phyloP scores from a whole-genome alignment of 805 yeast species.

The Cyberlindnera mycetangii region DNA sequence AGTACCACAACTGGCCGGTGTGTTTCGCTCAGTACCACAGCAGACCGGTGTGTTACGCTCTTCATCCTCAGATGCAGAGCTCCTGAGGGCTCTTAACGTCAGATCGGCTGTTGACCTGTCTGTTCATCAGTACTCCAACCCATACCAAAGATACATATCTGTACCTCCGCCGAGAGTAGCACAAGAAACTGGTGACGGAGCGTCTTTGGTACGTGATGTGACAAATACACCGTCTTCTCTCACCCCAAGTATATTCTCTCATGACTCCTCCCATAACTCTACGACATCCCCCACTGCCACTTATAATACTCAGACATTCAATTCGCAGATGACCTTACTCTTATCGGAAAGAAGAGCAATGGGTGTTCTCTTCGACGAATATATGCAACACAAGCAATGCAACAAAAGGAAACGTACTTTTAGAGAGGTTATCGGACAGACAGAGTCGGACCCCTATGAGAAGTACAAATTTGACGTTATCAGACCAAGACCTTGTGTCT shows the following conservation, averaged over 20 bases:
- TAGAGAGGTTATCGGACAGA: constrained; percentile 12
- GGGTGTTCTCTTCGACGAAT: constrained; percentile 9
- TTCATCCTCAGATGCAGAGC: background rate
- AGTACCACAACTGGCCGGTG: no score
- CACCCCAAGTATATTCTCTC: background rate
- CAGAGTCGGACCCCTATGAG: constrained; percentile 4
- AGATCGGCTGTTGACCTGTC: background rate
- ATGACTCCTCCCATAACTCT: background rate
- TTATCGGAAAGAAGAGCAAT: constrained; percentile 8
- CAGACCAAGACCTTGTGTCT: constrained; percentile 16
- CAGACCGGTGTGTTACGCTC: background rate
- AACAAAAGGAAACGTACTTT: constrained; percentile 17
- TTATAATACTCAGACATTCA: background rate
- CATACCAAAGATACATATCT: background rate
- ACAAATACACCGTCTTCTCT: background rate
- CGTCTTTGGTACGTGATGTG: background rate
- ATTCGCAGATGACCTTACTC: constrained; percentile 4
- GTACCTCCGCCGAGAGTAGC: background rate
- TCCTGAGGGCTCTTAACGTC: background rate
- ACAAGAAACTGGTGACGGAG: background rate
- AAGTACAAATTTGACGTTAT: constrained; percentile 11
- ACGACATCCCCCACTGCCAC: background rate
- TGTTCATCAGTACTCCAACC: background rate
- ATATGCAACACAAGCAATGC: background rate
- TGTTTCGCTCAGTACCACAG: no score